Percentiles rank a stretch among this genome's conserved stretches.
Conservation (phyloP, 106 monocot species). For the Platanthera zijinensis region DNA sequence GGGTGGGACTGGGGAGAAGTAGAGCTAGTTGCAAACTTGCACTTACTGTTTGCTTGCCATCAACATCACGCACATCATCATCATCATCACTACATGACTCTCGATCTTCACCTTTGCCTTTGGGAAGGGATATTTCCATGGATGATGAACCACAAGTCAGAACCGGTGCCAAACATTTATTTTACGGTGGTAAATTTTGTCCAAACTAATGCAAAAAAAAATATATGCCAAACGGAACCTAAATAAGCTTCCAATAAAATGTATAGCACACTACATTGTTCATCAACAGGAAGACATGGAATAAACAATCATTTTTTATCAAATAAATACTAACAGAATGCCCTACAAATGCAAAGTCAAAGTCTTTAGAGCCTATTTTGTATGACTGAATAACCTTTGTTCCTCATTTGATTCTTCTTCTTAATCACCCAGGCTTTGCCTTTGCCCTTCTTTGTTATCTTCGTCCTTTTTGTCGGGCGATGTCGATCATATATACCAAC, state of each 20-base stretch:
- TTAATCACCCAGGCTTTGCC: conserved; percentile 77
- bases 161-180: too few species aligned
- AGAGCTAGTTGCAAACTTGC: background rate
- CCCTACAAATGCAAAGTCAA: too few species aligned
- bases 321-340: too few species aligned
- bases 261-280: too few species aligned
- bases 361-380: conserved; percentile 60
- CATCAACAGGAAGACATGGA: too few species aligned
- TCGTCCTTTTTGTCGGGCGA: conserved; percentile 60
- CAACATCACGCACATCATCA: conserved; percentile 39
- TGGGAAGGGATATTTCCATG: conserved; percentile 55
- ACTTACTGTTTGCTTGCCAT: conserved; percentile 55
- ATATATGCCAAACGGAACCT: too few species aligned
- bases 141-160: conserved; percentile 87
- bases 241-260: too few species aligned
- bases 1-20: too few species aligned
- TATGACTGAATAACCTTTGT: conserved; percentile 53
- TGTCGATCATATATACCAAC: conserved; percentile 71
- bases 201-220: too few species aligned
- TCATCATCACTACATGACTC: conserved; percentile 57
- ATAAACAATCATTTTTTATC: too few species aligned
- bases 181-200: too few species aligned
- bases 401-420: conserved; percentile 91
- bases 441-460: conserved; percentile 47
- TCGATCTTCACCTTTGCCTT: conserved; percentile 74